A percentile compares a stretch with the other conserved stretches of the same genome.
Evolutionary conservation across 176 grass and related monocot species (phyloP).

Genomic region (Ampelocalamus luodianensis): DNA sequence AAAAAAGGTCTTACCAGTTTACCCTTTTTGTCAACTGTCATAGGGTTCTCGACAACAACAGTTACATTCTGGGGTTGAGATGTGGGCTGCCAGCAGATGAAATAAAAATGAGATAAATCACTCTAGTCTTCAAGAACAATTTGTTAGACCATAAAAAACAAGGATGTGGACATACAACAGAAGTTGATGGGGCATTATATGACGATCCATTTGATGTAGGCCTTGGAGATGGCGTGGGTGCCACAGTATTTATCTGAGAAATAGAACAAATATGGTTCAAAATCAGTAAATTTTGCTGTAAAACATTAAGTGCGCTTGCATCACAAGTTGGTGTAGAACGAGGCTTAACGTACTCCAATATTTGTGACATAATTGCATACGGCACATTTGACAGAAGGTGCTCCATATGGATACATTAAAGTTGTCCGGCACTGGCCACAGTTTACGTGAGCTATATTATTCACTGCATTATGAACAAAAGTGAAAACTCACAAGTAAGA

Average conservation of each 20-base stretch:
- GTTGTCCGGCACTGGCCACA: conserved; percentile 72
- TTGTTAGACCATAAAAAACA: conserved; percentile 21
- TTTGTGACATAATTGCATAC: conserved; percentile 83
- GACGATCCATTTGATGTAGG: conserved; percentile 50
- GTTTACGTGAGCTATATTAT: conserved; percentile 74
- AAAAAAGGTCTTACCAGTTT: conserved; percentile 72
- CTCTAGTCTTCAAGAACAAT: conserved; percentile 21
- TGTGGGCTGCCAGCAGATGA: conserved; percentile 54
- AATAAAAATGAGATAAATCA: conserved; percentile 42
- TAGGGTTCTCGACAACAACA: conserved; percentile 95
- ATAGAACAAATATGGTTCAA: conserved; percentile 36
- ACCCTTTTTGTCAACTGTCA: conserved; percentile 86
- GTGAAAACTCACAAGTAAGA: conserved; percentile 26
- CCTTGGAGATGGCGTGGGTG: conserved; percentile 33
- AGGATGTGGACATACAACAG: conserved; percentile 58
- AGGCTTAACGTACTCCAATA: conserved; percentile 56
- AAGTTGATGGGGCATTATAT: conserved; percentile 59
- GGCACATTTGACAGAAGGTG: conserved; percentile 90
- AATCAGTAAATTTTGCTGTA: conserved; percentile 25
- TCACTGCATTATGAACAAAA: conserved; percentile 56
- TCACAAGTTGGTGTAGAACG: conserved; percentile 2
- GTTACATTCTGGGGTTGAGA: conserved; percentile 71
- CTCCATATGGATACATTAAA: conserved; percentile 92
- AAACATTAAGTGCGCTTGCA: conserved; percentile 2
- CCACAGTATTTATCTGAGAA: conserved; percentile 55